phyloP scores from a whole-genome alignment of 1,139 yeast species.

The Candida gigantensis region DNA sequence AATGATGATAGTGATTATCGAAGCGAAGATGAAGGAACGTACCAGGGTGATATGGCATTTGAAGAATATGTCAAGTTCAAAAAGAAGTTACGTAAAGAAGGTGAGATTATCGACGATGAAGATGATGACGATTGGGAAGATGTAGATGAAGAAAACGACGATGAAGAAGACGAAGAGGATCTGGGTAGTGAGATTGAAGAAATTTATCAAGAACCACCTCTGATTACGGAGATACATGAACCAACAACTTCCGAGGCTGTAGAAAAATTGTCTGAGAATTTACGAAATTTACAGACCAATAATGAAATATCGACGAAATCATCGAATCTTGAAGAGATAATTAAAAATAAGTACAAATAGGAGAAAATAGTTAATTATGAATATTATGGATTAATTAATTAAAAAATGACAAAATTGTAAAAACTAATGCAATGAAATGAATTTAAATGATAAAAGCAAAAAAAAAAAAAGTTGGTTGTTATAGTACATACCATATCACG shows the following conservation, averaged over 20 bases:
- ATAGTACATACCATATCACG: no score
- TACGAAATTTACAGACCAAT: slow-evolving; percentile 10
- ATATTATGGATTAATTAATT: neutral
- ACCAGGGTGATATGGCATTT: slow-evolving; percentile 21
- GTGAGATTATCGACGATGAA: slow-evolving; percentile 7
- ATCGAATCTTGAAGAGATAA: slow-evolving; percentile 11
- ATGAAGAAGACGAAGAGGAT: slow-evolving; percentile 12
- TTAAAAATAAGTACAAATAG: slow-evolving; percentile 7
- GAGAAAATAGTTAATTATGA: neutral
- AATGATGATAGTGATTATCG: slow-evolving; percentile 24
- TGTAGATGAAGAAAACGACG: slow-evolving; percentile 9
- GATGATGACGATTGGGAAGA: slow-evolving; percentile 8
- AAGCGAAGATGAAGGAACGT: slow-evolving; percentile 18
- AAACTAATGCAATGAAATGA: no score
- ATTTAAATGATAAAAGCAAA: no score
- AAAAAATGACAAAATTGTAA: no score
- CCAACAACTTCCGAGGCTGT: slow-evolving; percentile 3
- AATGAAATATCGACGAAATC: neutral
- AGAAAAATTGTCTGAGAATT: slow-evolving; percentile 11
- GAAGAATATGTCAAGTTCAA: slow-evolving; percentile 15
- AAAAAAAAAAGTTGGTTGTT: no score
- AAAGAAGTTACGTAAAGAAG: slow-evolving; percentile 11
- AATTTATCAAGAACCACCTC: slow-evolving; percentile 10
- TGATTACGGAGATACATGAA: slow-evolving; percentile 11
- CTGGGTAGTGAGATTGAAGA: slow-evolving; percentile 10